Conservation (phyloP, 129 eudicot species). For the Dittrichia graveolens region DNA sequence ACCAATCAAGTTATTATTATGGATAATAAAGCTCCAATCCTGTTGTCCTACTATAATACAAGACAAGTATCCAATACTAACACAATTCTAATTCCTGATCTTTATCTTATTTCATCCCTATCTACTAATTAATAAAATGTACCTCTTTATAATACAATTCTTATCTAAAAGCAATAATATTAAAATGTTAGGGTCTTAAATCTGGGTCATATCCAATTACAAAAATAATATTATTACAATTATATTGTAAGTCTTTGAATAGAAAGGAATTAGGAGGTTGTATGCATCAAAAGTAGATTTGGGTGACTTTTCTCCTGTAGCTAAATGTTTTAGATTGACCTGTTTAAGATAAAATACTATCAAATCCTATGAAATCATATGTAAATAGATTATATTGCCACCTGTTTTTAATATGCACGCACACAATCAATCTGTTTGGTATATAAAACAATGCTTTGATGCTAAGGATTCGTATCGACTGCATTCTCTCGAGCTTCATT, state of each 20-base stretch:
- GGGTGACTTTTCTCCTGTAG: background rate
- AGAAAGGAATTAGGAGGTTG: background rate
- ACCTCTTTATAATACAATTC: no score
- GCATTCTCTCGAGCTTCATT: background rate
- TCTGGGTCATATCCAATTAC: background rate
- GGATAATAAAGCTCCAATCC: no score
- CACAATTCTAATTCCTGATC: no score
- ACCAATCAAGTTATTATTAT: no score
- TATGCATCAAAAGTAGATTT: slow-evolving; percentile 1
- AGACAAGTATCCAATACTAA: no score
- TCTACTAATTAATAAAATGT: no score
- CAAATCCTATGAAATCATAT: background rate
- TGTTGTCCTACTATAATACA: no score
- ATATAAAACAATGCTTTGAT: background rate
- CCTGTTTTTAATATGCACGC: background rate
- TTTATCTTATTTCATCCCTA: no score
- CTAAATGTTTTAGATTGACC: background rate
- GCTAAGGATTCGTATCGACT: background rate
- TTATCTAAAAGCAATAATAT: no score
- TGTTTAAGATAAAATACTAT: background rate
- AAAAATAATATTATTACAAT: background rate
- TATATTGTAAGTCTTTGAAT: background rate
- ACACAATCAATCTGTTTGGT: background rate
- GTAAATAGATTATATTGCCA: background rate
- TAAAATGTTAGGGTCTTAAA: no score